A percentile compares a stretch with the other conserved stretches of the same genome.
These are phyloP conservation scores for Sarcodon sp. DNA, from an alignment of 768 basidiomycete species.

Conservation along the genomic window DNA sequence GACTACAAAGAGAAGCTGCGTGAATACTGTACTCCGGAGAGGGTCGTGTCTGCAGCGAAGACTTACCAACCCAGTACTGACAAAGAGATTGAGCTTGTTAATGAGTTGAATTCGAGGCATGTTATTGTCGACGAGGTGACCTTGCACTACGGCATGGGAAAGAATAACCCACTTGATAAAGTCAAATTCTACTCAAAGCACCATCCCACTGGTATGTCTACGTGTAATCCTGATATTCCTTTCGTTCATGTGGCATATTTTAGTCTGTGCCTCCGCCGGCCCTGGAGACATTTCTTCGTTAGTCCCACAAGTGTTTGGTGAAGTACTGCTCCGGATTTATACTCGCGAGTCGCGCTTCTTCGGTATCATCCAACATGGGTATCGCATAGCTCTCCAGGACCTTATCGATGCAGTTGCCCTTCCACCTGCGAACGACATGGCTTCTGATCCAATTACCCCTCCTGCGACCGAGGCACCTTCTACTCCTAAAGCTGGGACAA, in stretches of 20 bases:
- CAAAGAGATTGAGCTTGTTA: slow-evolving; percentile 13
- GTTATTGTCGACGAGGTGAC: slow-evolving; percentile 49
- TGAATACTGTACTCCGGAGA: slow-evolving; percentile 20
- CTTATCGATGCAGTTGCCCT: slow-evolving; percentile 5
- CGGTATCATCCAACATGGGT: slow-evolving; percentile 58
- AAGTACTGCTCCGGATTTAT: slow-evolving; percentile 57
- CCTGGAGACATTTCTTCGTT: slow-evolving; percentile 51
- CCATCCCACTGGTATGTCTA: slow-evolving; percentile 34
- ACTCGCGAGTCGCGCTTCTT: slow-evolving; percentile 47
- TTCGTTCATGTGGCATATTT: background rate
- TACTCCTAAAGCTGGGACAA: background rate
- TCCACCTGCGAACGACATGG: background rate
- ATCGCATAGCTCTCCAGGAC: slow-evolving; percentile 28
- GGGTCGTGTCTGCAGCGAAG: slow-evolving; percentile 20
- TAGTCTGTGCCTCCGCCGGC: slow-evolving; percentile 31
- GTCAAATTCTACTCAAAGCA: slow-evolving; percentile 69
- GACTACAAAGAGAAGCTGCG: slow-evolving; percentile 15
- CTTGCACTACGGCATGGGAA: slow-evolving; percentile 74
- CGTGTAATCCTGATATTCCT: background rate
- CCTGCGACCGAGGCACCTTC: background rate
- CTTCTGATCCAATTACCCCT: background rate
- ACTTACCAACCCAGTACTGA: background rate
- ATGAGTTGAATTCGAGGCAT: slow-evolving; percentile 28
- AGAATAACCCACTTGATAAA: slow-evolving; percentile 51
- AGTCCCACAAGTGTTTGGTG: slow-evolving; percentile 54